Base-by-base conservation (phyloP, 345 rosid species). In the Murraya koenigii region DNA sequence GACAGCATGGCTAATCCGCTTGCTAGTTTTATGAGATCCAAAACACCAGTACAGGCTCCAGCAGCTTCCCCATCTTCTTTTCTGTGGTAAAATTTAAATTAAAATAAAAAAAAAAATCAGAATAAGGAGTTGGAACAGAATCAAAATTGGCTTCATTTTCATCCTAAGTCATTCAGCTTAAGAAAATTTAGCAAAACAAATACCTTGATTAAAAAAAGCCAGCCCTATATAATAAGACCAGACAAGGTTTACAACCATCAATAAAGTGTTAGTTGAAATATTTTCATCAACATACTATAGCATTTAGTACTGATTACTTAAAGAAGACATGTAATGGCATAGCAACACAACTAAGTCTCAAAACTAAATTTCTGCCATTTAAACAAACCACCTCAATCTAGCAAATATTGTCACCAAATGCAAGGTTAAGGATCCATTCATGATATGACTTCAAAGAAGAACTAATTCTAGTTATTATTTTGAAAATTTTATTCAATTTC, bases 41-140 rank as follows among this genome's bases (percentile, higher is more conserved):
- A 95, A 95, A 80, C 99, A 95, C 69, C 94, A 87, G 82, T 83
- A 82, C 14, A 86, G 78, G 75, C 93, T 86, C 97, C 91, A 93
- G 82, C 93, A 95, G 80, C 90, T 88, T 79, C 93, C 85, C 99
- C 99, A 91, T 83, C 98, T 88, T 80, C 88, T 91, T 81, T 85
- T 95, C 99, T 95, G 86, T 47, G 73, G 32, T 77, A 35, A 80
- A 77, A 58, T 52, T 54, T 75, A n/a, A n/a, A n/a, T 17, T 75
- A 26, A 80, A 80, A 58, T 49, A 44, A 44, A 77, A 52, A 52
- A 55, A 65, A 19, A 36, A 81, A 44, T 58, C 8, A 56, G 26
- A 80, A 59, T 36, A 32, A 71, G 62, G 54, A 22, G 36, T 62
- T 73, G 33, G 28, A 25, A 58, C n/a, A 41, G 56, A 77, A 28